Percentiles rank a stretch among this genome's conserved stretches.
Evolutionary conservation across 129 eudicot species (phyloP).

Genomic region (Flaveria linearis): DNA sequence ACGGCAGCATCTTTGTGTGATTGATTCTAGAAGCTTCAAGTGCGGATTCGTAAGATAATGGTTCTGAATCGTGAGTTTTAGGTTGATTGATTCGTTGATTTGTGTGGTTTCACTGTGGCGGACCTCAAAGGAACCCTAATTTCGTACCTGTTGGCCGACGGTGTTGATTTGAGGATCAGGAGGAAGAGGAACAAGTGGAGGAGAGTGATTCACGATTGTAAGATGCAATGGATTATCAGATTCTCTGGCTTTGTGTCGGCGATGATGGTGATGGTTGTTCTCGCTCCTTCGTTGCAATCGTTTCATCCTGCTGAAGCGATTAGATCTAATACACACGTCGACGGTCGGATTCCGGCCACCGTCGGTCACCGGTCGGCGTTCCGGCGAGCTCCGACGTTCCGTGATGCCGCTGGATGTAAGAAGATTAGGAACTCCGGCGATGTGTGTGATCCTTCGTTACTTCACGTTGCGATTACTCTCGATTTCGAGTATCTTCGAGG

Average conservation of each 20-base stretch:
- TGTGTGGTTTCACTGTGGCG: constrained; percentile 40
- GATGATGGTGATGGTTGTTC: constrained; percentile 64
- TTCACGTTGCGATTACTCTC: constrained; percentile 90
- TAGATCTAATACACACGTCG: constrained; percentile 43
- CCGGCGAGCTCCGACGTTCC: constrained; percentile 51
- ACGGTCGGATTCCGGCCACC: neutral
- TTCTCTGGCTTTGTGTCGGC: constrained; percentile 75
- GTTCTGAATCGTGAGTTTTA: neutral
- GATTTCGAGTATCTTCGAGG: constrained; percentile 80
- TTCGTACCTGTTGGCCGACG: constrained; percentile 22
- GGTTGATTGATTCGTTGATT: neutral
- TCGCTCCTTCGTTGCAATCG: constrained; percentile 80
- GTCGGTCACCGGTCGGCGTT: constrained; percentile 33
- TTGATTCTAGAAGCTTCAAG: constrained; percentile 2
- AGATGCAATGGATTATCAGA: constrained; percentile 80
- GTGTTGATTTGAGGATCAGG: constrained; percentile 28
- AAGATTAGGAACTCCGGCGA: constrained; percentile 19
- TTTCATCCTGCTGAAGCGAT: constrained; percentile 97
- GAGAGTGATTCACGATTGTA: constrained; percentile 14
- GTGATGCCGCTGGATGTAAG: constrained; percentile 58
- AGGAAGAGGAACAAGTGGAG: constrained; percentile 30
- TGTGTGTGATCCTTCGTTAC: constrained; percentile 66
- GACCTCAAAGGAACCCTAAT: constrained; percentile 56
- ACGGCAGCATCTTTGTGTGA: constrained; percentile 33
- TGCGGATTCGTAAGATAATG: constrained; percentile 3